phyloP scores from a whole-genome alignment of 225 moss, liverwort and hornwort genomes.

The Asterella californica region DNA sequence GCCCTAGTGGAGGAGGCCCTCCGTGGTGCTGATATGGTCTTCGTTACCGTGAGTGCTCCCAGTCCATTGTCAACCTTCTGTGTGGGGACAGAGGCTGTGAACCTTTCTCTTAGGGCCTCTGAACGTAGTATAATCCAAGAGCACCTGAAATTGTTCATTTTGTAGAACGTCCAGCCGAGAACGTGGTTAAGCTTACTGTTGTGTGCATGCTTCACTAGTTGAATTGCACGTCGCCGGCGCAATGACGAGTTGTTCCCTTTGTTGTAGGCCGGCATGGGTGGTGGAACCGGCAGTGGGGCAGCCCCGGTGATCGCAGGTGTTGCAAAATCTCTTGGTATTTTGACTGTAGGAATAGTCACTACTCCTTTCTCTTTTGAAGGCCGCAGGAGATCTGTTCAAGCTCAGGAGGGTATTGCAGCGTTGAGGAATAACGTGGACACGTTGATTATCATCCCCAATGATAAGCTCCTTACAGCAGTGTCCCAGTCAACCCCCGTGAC shows the following conservation, averaged over 20 bases:
- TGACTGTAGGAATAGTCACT: conserved; percentile 94
- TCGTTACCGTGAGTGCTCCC: conserved; percentile 65
- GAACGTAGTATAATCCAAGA: neutral
- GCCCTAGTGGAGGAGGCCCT: conserved; percentile 82
- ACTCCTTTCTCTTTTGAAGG: conserved; percentile 98
- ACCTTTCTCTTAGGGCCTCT: neutral
- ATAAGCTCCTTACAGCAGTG: conserved; percentile 89
- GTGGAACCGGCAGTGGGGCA: conserved; percentile 92
- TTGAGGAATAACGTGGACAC: conserved; percentile 89
- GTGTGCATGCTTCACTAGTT: neutral
- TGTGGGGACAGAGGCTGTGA: neutral
- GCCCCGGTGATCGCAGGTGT: conserved; percentile 89
- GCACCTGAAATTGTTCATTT: neutral
- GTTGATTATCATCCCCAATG: conserved; percentile 84
- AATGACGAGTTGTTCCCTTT: conserved; percentile 2
- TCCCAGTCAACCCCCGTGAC: conserved; percentile 90
- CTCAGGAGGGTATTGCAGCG: conserved; percentile 87
- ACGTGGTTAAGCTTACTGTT: neutral
- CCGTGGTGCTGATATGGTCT: conserved; percentile 95
- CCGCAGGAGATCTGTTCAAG: conserved; percentile 86
- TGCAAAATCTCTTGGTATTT: conserved; percentile 77
- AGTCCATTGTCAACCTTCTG: neutral
- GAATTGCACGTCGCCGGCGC: too few relatives aligned
- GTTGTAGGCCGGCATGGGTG: conserved; percentile 91
- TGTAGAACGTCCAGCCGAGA: neutral